phyloP scores from a whole-genome alignment of 202 grass and related monocot genomes.

The Zoysia matrella region DNA sequence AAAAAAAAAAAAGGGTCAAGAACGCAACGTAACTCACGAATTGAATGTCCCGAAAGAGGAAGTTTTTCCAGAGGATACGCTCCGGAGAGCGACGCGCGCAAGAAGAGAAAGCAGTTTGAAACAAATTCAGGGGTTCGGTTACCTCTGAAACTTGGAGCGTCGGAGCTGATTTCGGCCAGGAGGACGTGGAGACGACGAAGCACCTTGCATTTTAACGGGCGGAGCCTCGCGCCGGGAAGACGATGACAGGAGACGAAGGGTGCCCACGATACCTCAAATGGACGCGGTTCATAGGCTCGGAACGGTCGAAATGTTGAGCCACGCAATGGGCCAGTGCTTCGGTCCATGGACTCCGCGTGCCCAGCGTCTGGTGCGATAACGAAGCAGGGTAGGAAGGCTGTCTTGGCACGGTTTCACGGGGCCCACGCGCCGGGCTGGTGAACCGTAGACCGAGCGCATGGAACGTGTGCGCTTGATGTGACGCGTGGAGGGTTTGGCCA shows the following conservation, averaged over 20 bases:
- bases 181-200: constrained; percentile 5
- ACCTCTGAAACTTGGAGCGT: constrained; percentile 32
- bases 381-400: constrained; percentile 1
- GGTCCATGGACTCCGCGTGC: constrained; percentile 26
- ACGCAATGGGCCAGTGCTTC: not conserved
- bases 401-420: not conserved
- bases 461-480: not conserved
- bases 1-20: not conserved
- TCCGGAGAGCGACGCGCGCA: not conserved
- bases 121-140: not conserved
- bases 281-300: constrained; percentile 18
- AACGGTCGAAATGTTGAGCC: not conserved
- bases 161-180: constrained; percentile 38
- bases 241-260: constrained; percentile 22
- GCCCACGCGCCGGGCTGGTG: not conserved
- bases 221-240: constrained; percentile 4
- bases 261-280: not conserved
- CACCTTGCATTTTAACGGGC: constrained; percentile 41
- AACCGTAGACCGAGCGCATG: constrained; percentile 27
- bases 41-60: not conserved
- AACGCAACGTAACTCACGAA: constrained; percentile 16
- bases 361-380: not conserved
- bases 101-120: not conserved
- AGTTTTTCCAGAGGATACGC: not conserved
- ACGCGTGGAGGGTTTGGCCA: constrained; percentile 43